A percentile compares a stretch with the other conserved stretches of the same genome.
These are phyloP conservation scores for Eutypa lata DNA, from an alignment of 2,329 filamentous ascomycete genomes.

Conservation along the genomic window DNA sequence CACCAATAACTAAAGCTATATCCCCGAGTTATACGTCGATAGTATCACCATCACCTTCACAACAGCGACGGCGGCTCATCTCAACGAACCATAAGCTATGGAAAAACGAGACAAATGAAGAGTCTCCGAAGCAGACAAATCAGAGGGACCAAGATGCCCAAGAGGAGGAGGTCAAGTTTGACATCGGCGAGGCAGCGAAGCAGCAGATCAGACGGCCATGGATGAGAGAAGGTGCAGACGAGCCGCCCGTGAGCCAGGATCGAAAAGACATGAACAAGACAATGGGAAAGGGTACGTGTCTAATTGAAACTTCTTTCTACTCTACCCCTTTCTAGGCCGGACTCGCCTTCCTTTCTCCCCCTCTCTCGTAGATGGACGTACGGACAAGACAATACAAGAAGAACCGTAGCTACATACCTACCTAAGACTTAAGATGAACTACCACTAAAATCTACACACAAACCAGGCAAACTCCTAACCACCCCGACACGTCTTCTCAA, in stretches of 20 bases:
- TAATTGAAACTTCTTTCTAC: background rate
- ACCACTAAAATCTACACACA: too few relatives aligned
- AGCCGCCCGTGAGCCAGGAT: constrained; percentile 51
- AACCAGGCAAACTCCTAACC: constrained; percentile 64
- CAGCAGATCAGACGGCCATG: constrained; percentile 58
- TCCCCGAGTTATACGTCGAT: background rate
- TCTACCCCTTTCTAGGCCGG: too few relatives aligned
- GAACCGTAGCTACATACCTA: too few relatives aligned
- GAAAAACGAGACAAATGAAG: constrained; percentile 12
- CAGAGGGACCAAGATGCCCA: constrained; percentile 23
- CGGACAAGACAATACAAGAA: too few relatives aligned
- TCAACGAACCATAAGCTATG: constrained; percentile 10
- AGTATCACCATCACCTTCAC: constrained; percentile 3
- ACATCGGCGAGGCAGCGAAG: constrained; percentile 41
- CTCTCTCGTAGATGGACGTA: too few relatives aligned
- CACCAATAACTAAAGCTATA: background rate
- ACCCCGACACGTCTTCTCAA: constrained; percentile 71
- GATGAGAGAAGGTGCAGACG: constrained; percentile 59
- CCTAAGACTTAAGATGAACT: too few relatives aligned
- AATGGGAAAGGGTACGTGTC: constrained; percentile 59
- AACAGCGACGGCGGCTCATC: background rate
- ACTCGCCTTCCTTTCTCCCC: too few relatives aligned
- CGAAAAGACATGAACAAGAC: constrained; percentile 39
- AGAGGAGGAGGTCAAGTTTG: constrained; percentile 29
- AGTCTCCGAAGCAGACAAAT: constrained; percentile 23